Base-by-base conservation (phyloP, 371 early-diverging fungal genomes). In the Circinella umbellata region DNA sequence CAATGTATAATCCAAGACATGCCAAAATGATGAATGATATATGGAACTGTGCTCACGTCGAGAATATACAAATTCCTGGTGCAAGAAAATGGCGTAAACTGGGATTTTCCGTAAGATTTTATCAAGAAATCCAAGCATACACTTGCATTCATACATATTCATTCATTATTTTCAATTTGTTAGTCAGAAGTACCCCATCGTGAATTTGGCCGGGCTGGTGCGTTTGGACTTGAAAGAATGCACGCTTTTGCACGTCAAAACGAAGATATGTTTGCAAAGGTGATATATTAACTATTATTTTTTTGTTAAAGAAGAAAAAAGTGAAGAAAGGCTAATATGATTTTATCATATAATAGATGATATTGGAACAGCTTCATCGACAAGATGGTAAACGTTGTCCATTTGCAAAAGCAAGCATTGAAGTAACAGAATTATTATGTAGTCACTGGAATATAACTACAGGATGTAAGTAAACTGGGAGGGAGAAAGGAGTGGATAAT, bases 371-470 rank as follows among this genome's bases (percentile, higher is more conserved):
- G 79, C 73, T 79, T 5, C 85, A 88, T 71, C 79, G 86, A 15
- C 80, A 88, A 11, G 83, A 81, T 35, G 89, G 86, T 4, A 80
- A 80, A 61, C 75, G 87, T 54, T 91, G 90, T 74, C 93, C 91
- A 2, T 88, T 90, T 78, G 89, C 85, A 11, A 85, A 83, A 72
- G 90, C 90, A 15, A 84, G 85, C 35, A 80, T 88, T 39, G 93
- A 93, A 82, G 88, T 89, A 5, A 86, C 89, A 34, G 92, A 92
- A 49, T 68, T 92, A 8, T 66, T 93, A 39, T 86, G 84, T 47
- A 91, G 91, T 67, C 82, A 86, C 67, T 93, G 92, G 92, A 89
- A 90, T 64, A 83, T 93, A 38, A 81, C 81, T 49, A 80, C 90
- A 9, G 90, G 89, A 64, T 90, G 91, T 89, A 79, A 72, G 85